Percentiles rank a stretch among this genome's conserved stretches.
Evolutionary conservation across 2,329 filamentous ascomycete genomes (phyloP).

Genomic region (Pseudogymnoascus sp.): DNA sequence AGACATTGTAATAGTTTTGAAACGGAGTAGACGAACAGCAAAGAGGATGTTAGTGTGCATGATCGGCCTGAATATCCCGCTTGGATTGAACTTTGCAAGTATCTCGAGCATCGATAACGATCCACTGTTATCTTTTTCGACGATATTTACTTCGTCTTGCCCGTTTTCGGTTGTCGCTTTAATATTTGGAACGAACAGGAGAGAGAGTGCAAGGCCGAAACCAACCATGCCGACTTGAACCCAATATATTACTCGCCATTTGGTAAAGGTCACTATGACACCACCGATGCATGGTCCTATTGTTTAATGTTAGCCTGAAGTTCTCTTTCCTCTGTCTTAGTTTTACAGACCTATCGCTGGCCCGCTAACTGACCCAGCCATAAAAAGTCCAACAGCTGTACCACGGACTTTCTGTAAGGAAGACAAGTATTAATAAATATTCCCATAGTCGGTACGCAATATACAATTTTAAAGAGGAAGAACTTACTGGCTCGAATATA

Average conservation of each 20-base stretch:
- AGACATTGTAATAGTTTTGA: not conserved
- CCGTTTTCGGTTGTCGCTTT: not conserved
- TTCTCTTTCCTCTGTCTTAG: not conserved
- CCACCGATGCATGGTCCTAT: slow-evolving; percentile 26
- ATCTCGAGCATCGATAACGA: slow-evolving; percentile 6
- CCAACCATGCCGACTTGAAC: slow-evolving; percentile 27
- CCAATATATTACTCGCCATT: slow-evolving; percentile 28
- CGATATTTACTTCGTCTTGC: not conserved
- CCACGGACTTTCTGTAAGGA: slow-evolving; percentile 29
- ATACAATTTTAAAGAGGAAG: not conserved
- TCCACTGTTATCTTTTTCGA: not conserved
- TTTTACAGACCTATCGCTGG: slow-evolving; percentile 28
- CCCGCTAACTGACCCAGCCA: slow-evolving; percentile 34
- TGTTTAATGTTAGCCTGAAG: not conserved
- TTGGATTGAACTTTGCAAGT: slow-evolving; percentile 19
- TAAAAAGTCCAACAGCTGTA: slow-evolving; percentile 36
- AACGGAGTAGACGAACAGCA: slow-evolving; percentile 15
- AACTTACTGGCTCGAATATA: slow-evolving; percentile 14
- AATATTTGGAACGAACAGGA: slow-evolving; percentile 21
- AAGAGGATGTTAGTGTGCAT: slow-evolving; percentile 22
- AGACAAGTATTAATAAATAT: not conserved
- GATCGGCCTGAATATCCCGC: slow-evolving; percentile 18
- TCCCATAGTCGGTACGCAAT: not conserved
- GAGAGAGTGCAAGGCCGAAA: slow-evolving; percentile 22
- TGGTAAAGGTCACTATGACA: slow-evolving; percentile 26